Base-by-base conservation (phyloP, 345 rosid species). In the Bruguiera parviflora region DNA sequence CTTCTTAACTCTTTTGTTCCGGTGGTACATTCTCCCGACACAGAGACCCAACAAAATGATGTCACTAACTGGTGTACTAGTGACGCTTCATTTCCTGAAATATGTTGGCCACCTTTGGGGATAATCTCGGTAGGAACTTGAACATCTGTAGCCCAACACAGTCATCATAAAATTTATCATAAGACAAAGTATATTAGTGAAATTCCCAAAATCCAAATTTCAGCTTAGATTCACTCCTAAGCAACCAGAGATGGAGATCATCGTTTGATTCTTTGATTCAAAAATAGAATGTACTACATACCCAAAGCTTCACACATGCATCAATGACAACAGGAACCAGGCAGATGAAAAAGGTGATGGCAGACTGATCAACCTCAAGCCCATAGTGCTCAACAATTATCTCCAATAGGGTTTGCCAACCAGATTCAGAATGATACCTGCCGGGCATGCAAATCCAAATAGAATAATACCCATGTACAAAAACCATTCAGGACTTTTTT, bases 361-460 rank as follows among this genome's bases (percentile, higher is more conserved):
- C 84, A 61, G 97, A 64, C 64, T 80, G 82, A 68, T 91, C 95
- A 64, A 86, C 82, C 80, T 85, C 87, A 74, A 94, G 66, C 31
- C 97, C 98, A 53, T 94, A 91, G 76, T 91, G 98, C 63, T 91
- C 97, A 65, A 87, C 81, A 64, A 91, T 63, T 65, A 87, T 73
- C 80, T 91, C 98, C 73, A 83, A 15, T 75, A 91, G 66, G 56
- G 97, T 85, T 75, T 84, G 84, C 98, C 98, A 94, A 65, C 98
- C 97, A 39, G 89, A 84, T 80, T 88, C 96, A 28, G 98, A 94
- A 83, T 94, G 98, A 78, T 94, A 94, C 81, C 97, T 94, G 75
- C 68, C 1, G 69, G 53, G 62, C 29, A 43, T 15, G 31, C 18
- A 68, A 63, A 31, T 53, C 57, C 11, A 35, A 65, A 47, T 6